A percentile compares a stretch with the other conserved stretches of the same genome.
These are phyloP conservation scores for Penicillium sp. DNA, from an alignment of 2,329 filamentous ascomycete species.

Conservation along the genomic window DNA sequence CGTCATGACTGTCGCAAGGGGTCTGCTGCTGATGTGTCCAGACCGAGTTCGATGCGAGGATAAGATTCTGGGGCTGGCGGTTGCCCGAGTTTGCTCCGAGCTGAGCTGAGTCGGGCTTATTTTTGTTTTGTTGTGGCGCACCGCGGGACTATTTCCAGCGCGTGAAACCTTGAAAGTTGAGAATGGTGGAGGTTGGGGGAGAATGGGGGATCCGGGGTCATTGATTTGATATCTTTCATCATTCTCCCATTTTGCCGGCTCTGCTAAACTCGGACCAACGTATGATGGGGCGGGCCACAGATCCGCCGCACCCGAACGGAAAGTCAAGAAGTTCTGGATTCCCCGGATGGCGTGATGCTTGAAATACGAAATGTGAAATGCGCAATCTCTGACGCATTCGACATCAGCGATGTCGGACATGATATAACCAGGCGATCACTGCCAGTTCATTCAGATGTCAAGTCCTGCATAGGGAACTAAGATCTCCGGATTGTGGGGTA, in stretches of 20 bases:
- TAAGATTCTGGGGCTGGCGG: neutral
- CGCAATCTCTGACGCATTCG: slow-evolving; percentile 5
- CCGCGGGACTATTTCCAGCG: neutral
- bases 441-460: neutral
- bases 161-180: neutral
- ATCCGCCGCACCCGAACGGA: slow-evolving; percentile 5
- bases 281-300: neutral
- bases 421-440: slow-evolving; percentile 2
- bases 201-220: neutral
- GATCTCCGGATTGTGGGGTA: slow-evolving; percentile 13
- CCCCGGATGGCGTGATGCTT: slow-evolving; percentile 13
- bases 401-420: slow-evolving; percentile 20
- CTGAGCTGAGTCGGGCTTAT: neutral
- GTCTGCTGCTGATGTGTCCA: neutral
- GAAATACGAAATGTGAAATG: neutral
- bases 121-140: neutral
- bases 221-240: neutral
- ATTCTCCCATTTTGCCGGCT: neutral
- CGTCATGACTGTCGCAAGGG: slow-evolving; percentile 16
- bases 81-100: neutral
- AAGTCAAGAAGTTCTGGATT: neutral
- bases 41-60: neutral
- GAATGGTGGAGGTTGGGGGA: neutral
- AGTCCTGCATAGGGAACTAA: neutral
- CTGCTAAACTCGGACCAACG: neutral